These are phyloP conservation scores for Celoporthe dispersa DNA, from an alignment of 2,329 filamentous ascomycete genomes.

Conservation along the genomic window DNA sequence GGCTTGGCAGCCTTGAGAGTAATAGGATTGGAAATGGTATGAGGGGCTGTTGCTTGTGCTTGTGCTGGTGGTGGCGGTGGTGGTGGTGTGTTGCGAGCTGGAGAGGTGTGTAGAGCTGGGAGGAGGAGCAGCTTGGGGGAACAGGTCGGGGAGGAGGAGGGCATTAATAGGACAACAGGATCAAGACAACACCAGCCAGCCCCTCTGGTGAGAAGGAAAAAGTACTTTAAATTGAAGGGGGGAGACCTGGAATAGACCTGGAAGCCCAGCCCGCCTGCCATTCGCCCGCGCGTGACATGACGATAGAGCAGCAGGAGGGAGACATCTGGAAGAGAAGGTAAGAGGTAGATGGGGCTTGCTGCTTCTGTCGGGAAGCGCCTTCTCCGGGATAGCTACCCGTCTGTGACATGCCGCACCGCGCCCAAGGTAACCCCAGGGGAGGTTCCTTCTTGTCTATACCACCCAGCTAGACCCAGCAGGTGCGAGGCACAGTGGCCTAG, in stretches of 20 bases:
- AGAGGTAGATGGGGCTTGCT: not conserved
- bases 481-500: not conserved
- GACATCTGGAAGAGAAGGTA: not conserved
- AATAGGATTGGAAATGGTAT: not conserved
- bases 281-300: not conserved
- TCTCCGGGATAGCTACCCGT: not conserved
- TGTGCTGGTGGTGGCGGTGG: not conserved
- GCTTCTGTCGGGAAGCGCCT: not conserved
- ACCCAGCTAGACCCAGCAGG: not conserved
- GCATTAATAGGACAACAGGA: not conserved
- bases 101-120: not conserved
- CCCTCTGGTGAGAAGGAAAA: not conserved
- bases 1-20: not conserved
- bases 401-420: not conserved
- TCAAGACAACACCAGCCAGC: not conserved
- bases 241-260: not conserved
- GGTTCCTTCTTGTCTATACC: constrained; percentile 5
- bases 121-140: not conserved
- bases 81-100: not conserved
- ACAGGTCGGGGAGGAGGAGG: not conserved
- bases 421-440: not conserved
- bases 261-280: not conserved
- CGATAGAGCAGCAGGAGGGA: not conserved
- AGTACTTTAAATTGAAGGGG: not conserved
- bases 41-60: not conserved